Evolutionary conservation across 495 filamentous ascomycete species (phyloP).

Genomic region (Hypoxylon lenormandii): DNA sequence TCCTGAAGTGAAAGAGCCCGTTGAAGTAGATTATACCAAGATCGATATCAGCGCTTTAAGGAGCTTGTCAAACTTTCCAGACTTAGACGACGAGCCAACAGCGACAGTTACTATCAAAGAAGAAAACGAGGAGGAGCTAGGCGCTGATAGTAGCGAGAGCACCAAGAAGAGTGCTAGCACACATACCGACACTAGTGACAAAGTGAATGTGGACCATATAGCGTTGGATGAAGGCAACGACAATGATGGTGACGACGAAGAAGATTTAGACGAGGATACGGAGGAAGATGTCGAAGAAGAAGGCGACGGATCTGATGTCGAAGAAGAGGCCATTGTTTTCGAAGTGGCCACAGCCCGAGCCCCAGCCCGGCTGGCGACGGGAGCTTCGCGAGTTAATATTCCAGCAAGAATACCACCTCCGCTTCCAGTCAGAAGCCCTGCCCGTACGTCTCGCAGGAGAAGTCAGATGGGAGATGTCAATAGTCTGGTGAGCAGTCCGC

Average conservation of each 20-base stretch:
- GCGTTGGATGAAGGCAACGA: slow-evolving; percentile 49
- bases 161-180: slow-evolving; percentile 16
- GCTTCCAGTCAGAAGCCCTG: slow-evolving; percentile 72
- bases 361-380: slow-evolving; percentile 64
- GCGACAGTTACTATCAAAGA: slow-evolving; percentile 39
- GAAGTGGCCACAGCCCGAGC: slow-evolving; percentile 63
- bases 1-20: slow-evolving; percentile 56
- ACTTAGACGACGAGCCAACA: slow-evolving; percentile 40
- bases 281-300: slow-evolving; percentile 62
- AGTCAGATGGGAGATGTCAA: slow-evolving; percentile 49
- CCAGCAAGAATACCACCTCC: slow-evolving; percentile 75
- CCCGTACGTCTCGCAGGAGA: slow-evolving; percentile 57
- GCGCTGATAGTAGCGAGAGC: slow-evolving; percentile 44
- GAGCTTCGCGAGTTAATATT: slow-evolving; percentile 71
- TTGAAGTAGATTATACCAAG: slow-evolving; percentile 67
- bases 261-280: slow-evolving; percentile 56
- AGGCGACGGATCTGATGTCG: slow-evolving; percentile 58
- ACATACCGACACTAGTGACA: slow-evolving; percentile 5
- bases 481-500: slow-evolving; percentile 46
- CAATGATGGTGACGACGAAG: slow-evolving; percentile 55
- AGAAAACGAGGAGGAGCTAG: slow-evolving; percentile 44
- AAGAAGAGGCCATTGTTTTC: slow-evolving; percentile 66
- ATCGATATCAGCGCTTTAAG: slow-evolving; percentile 63
- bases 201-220: slow-evolving; percentile 38
- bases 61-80: slow-evolving; percentile 48